Percentiles rank a stretch among this genome's conserved stretches.
Conservation (phyloP, 148 eudicot genomes). For the Chenopodium album region DNA sequence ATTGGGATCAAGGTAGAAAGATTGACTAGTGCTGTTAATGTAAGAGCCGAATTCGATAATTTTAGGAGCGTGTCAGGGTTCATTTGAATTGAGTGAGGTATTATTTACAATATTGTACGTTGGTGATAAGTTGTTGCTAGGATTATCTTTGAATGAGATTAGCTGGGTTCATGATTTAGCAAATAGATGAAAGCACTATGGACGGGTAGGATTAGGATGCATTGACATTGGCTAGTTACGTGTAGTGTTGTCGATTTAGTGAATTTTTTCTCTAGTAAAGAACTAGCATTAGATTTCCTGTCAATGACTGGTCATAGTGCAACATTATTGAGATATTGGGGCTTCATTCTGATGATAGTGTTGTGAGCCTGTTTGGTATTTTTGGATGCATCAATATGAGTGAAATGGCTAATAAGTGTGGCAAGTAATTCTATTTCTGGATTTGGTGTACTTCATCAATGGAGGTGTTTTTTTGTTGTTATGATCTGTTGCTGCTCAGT, state of each 20-base stretch:
- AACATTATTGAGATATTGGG: neutral
- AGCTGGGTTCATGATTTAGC: neutral
- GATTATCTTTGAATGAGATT: neutral
- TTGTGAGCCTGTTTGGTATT: neutral
- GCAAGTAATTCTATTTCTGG: neutral
- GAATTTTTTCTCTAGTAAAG: too few relatives aligned
- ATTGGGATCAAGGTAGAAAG: neutral
- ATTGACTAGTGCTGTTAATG: neutral
- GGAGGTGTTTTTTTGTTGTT: too few relatives aligned
- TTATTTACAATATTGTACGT: too few relatives aligned
- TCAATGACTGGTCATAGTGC: neutral
- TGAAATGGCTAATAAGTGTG: neutral
- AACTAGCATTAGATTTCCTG: neutral
- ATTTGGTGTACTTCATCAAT: neutral
- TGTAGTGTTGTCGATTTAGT: too few relatives aligned
- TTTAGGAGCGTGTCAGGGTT: neutral
- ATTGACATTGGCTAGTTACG: neutral
- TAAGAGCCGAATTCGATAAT: neutral
- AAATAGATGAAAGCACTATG: too few relatives aligned
- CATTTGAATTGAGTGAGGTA: neutral
- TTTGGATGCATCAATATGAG: neutral
- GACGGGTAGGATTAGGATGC: neutral
- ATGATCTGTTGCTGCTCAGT: too few relatives aligned
- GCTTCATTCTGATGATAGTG: neutral
- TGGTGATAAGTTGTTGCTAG: neutral